A percentile compares a stretch with the other conserved stretches of the same genome.
Evolutionary conservation across 2,329 filamentous ascomycete species (phyloP).

Genomic region (Lecanicillium sp.): DNA sequence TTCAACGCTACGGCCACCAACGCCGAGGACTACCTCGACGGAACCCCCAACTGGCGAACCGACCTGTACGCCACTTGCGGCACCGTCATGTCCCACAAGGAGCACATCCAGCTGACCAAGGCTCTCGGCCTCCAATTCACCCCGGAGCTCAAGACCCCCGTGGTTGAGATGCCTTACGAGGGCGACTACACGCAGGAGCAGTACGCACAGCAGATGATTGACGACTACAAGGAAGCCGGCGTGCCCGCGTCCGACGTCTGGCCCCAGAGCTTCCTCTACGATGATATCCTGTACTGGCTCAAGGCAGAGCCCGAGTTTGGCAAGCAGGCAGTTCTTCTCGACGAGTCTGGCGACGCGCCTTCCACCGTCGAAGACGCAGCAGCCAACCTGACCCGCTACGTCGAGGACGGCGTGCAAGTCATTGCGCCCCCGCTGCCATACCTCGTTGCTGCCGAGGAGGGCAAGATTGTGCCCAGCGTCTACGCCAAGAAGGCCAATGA

Average conservation of each 20-base stretch:
- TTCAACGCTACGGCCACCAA: conserved; percentile 50
- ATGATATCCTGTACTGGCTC: conserved; percentile 60
- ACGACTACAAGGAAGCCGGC: conserved; percentile 45
- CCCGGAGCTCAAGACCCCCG: conserved; percentile 58
- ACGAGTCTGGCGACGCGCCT: conserved; percentile 48
- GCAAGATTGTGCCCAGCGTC: conserved; percentile 50
- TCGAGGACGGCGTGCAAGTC: conserved; percentile 49
- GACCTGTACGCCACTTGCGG: conserved; percentile 58
- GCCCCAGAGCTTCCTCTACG: conserved; percentile 57
- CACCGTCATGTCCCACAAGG: conserved; percentile 50
- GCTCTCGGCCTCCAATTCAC: conserved; percentile 53
- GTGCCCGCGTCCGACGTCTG: conserved; percentile 48
- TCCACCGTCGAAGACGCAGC: conserved; percentile 45
- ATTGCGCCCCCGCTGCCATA: conserved; percentile 57
- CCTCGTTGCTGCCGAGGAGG: conserved; percentile 43
- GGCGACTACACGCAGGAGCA: conserved; percentile 54
- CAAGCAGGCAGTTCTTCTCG: conserved; percentile 55
- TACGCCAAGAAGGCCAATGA: conserved; percentile 55
- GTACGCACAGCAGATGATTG: conserved; percentile 57
- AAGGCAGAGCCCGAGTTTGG: conserved; percentile 51
- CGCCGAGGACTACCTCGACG: conserved; percentile 46
- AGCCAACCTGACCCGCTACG: conserved; percentile 46
- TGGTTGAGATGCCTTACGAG: conserved; percentile 62
- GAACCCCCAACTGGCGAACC: conserved; percentile 54
- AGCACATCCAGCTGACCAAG: conserved; percentile 54